Evolutionary conservation across 1,284 basidiomycete genomes (phyloP).

Genomic region (Ganoderma leucocontextum): DNA sequence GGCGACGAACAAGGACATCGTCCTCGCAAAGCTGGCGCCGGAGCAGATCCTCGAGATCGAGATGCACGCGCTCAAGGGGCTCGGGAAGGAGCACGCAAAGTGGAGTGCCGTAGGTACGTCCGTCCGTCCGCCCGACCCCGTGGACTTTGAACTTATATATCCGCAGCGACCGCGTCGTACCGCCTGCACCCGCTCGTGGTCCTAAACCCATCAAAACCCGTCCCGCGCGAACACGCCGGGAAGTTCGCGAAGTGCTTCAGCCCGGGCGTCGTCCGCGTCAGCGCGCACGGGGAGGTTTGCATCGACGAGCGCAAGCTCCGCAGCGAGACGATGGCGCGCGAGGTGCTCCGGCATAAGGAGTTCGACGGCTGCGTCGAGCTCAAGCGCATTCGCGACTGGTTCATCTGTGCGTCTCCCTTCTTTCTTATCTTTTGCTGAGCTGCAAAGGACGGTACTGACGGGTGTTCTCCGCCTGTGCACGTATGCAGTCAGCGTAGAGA

Average conservation of each 20-base stretch:
- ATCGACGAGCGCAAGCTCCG: conserved; percentile 75
- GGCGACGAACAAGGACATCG: conserved; percentile 85
- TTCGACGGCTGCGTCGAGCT: conserved; percentile 89
- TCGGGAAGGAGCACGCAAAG: conserved; percentile 98
- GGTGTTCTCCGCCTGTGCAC: too few relatives aligned
- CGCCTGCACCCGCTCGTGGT: conserved; percentile 90
- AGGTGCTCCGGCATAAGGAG: conserved; percentile 93
- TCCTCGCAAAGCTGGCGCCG: conserved; percentile 93
- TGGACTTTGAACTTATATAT: not conserved
- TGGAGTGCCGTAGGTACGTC: conserved; percentile 94
- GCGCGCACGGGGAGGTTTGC: conserved; percentile 46
- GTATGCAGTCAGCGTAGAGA: conserved; percentile 84
- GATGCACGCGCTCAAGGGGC: conserved; percentile 92
- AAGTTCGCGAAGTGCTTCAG: conserved; percentile 93
- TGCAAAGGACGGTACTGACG: not conserved
- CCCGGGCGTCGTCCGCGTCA: conserved; percentile 85
- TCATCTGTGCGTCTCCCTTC: conserved; percentile 76
- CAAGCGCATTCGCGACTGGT: conserved; percentile 90
- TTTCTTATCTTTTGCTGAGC: not conserved
- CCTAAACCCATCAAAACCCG: conserved; percentile 72
- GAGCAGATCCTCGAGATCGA: conserved; percentile 89
- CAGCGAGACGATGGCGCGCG: conserved; percentile 91
- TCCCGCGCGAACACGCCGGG: conserved; percentile 67
- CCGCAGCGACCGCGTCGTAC: conserved; percentile 91
- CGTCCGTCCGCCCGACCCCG: too few relatives aligned